phyloP scores from a whole-genome alignment of 495 filamentous ascomycete species.

The Hyaloscypha bicolor region DNA sequence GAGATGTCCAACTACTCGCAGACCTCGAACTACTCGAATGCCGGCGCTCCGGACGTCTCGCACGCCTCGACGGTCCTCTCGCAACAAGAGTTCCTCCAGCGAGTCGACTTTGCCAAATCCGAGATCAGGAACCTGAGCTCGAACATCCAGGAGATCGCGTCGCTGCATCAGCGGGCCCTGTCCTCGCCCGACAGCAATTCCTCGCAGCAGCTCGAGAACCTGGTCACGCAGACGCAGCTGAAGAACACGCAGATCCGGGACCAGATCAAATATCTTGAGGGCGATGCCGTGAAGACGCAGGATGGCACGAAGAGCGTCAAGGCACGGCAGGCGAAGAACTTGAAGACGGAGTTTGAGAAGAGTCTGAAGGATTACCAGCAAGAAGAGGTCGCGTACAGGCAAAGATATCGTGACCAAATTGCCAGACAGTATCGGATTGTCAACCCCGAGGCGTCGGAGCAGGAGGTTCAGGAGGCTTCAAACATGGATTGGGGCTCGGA shows the following conservation, averaged over 20 bases:
- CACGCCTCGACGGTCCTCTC: slow-evolving; percentile 40
- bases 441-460: slow-evolving; percentile 69
- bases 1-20: slow-evolving; percentile 32
- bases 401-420: slow-evolving; percentile 70
- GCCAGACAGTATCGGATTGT: slow-evolving; percentile 74
- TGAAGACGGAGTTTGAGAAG: slow-evolving; percentile 66
- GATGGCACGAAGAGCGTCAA: slow-evolving; percentile 58
- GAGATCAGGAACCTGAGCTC: slow-evolving; percentile 58
- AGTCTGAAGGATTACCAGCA: slow-evolving; percentile 63
- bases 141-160: slow-evolving; percentile 58
- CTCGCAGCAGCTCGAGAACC: slow-evolving; percentile 46
- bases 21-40: slow-evolving; percentile 28
- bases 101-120: slow-evolving; percentile 57
- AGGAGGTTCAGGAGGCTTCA: slow-evolving; percentile 63
- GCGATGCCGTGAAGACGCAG: slow-evolving; percentile 58
- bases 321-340: slow-evolving; percentile 59
- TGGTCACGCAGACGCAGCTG: slow-evolving; percentile 64
- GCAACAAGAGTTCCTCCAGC: slow-evolving; percentile 60
- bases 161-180: slow-evolving; percentile 62
- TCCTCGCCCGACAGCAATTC: slow-evolving; percentile 50
- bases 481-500: slow-evolving; percentile 72
- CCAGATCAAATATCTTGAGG: slow-evolving; percentile 67
- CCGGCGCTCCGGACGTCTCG: slow-evolving; percentile 25
- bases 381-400: slow-evolving; percentile 66
- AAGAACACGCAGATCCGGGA: slow-evolving; percentile 67